Conservation (phyloP, 2,329 filamentous ascomycete species). For the Venturia carpophila region DNA sequence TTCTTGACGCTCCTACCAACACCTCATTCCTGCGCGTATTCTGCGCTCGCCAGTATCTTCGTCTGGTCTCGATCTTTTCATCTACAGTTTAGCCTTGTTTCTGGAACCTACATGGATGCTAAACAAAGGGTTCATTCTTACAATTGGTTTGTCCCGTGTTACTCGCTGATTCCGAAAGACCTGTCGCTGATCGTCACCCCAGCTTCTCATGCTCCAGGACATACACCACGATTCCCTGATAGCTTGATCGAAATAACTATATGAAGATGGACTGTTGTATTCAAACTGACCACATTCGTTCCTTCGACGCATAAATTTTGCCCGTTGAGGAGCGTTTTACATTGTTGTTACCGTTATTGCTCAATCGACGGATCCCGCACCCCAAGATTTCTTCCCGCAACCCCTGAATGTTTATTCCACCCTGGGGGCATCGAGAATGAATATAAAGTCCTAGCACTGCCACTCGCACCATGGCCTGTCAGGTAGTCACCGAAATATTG, state of each 20-base stretch:
- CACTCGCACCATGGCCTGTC: constrained; percentile 1
- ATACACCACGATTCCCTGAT: not conserved
- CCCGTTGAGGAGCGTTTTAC: not conserved
- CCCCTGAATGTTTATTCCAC: not conserved
- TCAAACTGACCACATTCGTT: not conserved
- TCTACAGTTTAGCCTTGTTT: not conserved
- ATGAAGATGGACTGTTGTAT: not conserved
- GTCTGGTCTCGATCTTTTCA: not conserved
- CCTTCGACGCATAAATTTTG: not conserved
- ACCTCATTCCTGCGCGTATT: not conserved
- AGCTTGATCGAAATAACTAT: constrained; percentile 1
- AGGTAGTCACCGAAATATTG: not conserved
- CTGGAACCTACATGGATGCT: not conserved
- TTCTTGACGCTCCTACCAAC: not conserved
- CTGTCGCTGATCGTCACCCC: constrained; percentile 7
- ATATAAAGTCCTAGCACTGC: constrained; percentile 6
- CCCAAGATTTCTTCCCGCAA: constrained; percentile 9
- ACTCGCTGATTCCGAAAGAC: not conserved
- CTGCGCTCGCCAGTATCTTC: not conserved
- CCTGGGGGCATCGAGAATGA: not conserved
- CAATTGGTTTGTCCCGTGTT: not conserved
- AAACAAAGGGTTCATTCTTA: not conserved
- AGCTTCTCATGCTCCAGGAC: constrained; percentile 6
- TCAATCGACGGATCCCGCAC: not conserved
- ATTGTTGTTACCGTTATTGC: not conserved